Evolutionary conservation across 2,329 filamentous ascomycete species (phyloP), one percentile per base, ranked within the genome.

Genomic region (Arthroderma sp.): DNA sequence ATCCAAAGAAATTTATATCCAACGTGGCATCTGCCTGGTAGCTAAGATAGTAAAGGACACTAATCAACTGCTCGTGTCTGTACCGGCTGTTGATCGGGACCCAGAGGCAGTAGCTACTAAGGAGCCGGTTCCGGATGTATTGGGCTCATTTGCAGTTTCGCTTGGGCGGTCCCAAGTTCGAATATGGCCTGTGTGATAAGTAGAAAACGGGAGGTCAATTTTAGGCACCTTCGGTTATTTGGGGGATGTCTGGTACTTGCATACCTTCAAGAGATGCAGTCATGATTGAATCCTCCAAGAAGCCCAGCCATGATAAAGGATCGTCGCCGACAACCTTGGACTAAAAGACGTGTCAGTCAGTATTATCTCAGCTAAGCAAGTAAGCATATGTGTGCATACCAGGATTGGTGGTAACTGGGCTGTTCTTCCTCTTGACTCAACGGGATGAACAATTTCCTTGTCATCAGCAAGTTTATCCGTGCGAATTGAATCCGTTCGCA

Each of bases 231-330:
- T 43, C 38, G 47, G 29, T 38, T 34, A 41, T 40, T 29, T 37
- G 33, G 40, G 31, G 38, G 44, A 22, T 40, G 45, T 29, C 4
- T 15, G 31, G 8, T 22, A 43, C 46, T 9, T 43, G 71, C 81
- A 64, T 70, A 93, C 89, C 89, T 66, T 81, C 84, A 59, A 86
- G 83, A 66, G 87, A 95, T 53, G 86, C 86, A 32, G 87, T 95
- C 58, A 96, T 80, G 53, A 98, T 94, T 51, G 83, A 83, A 56
- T 94, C 82, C 60, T 95, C 83, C 44, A 89, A 88, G 56, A 98
- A 98, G n/a, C 81, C 84, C 34, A 98, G 66, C 82, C 88, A 94
- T 61, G 79, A 85, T 38, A 94, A 71, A 43, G 88, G 87, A 63
- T 96, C 86, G 49, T 81, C 78, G 61, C 94, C 87, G 32, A 94